Evolutionary conservation across 441 rosid species (phyloP), one percentile per base, ranked within the genome.

Genomic region (Pelargonium myrrhifolium): DNA sequence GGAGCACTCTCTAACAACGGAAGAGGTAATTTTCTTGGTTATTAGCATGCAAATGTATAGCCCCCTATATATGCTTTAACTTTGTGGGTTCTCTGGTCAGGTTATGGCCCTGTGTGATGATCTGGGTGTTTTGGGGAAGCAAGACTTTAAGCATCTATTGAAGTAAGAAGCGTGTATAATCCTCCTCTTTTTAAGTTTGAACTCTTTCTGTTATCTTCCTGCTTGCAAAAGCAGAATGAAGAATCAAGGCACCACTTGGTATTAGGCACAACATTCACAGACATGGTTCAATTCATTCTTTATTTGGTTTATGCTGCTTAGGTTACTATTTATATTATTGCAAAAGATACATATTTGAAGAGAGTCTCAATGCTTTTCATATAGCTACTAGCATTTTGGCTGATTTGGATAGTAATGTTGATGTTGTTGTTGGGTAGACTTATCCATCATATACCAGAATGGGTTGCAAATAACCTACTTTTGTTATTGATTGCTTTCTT

Each of bases 61-160:
- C 35, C 62, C 43, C 42, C 35, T 20, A 22, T 69, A 11, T 28
- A 66, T 51, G 43, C 51, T 70, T 20, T 71, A 43, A 35, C 51
- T 3, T 12, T 37, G 60, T 64, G 70, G 18, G 31, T 68, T 65
- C 26, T 62, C 35, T 76, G 66, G 37, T 56, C 78, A 93, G 99
- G 81, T 91, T 45, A 90, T 88, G 82, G 72, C 78, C 65, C 89
- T 91, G 39, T 93, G 99, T 72, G 96, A 88, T 59, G 97, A 93
- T 85, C 84, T 93, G 74, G 81, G 85, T 71, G 97, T 93, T 68
- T 73, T 91, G 77, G 95, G 95, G 66, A 90, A 91, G 86, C 91
- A 89, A 78, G 96, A 93, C 76, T 93, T 93, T 82, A 93, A 93
- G 83, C 71, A 87, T 78, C 82, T 89, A 61, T 49, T 91, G 74